Conservation (phyloP, 2,329 filamentous ascomycete species). For the Trichothecium sympodiale region DNA sequence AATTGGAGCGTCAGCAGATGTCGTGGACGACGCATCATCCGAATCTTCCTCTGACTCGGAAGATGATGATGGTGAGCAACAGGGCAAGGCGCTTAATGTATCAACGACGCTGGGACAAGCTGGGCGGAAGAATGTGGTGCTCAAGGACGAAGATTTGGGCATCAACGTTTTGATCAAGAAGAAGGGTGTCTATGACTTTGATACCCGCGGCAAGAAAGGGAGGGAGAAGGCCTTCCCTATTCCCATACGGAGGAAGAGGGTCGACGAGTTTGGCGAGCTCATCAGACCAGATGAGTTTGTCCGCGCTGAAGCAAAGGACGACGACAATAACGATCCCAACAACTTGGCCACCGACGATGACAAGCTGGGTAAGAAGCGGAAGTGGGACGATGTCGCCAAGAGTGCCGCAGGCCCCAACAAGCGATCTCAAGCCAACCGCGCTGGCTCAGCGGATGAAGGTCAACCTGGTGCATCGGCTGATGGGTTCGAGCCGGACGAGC, state of each 20-base stretch:
- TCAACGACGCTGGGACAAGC: slow-evolving; percentile 77
- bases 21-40: slow-evolving; percentile 73
- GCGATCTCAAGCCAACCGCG: slow-evolving; percentile 39
- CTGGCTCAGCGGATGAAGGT: slow-evolving; percentile 32
- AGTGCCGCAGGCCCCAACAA: slow-evolving; percentile 38
- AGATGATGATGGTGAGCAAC: slow-evolving; percentile 79
- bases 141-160: slow-evolving; percentile 83
- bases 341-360: slow-evolving; percentile 36
- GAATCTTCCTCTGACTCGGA: slow-evolving; percentile 80
- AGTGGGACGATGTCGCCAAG: slow-evolving; percentile 65
- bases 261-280: slow-evolving; percentile 86
- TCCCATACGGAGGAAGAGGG: slow-evolving; percentile 64
- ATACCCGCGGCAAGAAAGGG: slow-evolving; percentile 83
- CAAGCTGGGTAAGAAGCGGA: slow-evolving; percentile 80
- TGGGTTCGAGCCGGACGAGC: slow-evolving; percentile 39
- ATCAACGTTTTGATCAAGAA: slow-evolving; percentile 83
- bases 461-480: slow-evolving; percentile 20
- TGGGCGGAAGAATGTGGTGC: slow-evolving; percentile 71
- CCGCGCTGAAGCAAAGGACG: slow-evolving; percentile 80
- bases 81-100: slow-evolving; percentile 83
- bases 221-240: slow-evolving; percentile 89
- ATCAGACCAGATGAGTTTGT: slow-evolving; percentile 92
- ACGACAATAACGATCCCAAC: slow-evolving; percentile 48
- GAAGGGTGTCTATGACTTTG: slow-evolving; percentile 87
- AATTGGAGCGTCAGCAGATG: slow-evolving; percentile 59